Evolutionary conservation across 1,139 yeast species (phyloP).

Genomic region (Torulaspora pretoriensis): DNA sequence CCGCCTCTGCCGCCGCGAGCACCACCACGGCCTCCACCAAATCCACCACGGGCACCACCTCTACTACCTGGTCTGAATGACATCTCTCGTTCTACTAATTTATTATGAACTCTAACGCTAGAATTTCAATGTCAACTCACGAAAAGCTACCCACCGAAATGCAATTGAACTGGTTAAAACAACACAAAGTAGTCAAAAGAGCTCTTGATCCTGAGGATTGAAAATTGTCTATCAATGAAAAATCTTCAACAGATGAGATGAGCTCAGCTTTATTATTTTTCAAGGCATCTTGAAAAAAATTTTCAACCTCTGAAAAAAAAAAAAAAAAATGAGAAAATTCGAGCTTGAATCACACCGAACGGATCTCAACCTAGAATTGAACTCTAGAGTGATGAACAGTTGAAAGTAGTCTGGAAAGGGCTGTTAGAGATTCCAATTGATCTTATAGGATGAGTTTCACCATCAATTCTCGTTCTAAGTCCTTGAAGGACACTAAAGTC

Average conservation of each 20-base stretch:
- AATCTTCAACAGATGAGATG: conserved; percentile 15
- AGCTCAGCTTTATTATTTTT: conserved; percentile 11
- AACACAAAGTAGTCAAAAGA: not conserved
- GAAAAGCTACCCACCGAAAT: conserved; percentile 1
- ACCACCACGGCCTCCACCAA: conserved; percentile 39
- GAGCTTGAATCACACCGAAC: not conserved
- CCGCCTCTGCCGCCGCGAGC: conserved; percentile 46
- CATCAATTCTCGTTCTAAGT: conserved; percentile 50
- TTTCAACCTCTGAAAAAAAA: conserved; percentile 6
- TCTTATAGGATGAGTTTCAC: conserved; percentile 11
- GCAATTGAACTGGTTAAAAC: conserved; percentile 3
- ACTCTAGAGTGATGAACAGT: not conserved
- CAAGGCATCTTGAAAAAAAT: conserved; percentile 7
- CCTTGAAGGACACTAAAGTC: conserved; percentile 40
- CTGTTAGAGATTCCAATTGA: not conserved
- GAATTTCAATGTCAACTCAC: conserved; percentile 1
- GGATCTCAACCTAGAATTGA: not conserved
- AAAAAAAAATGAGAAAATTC: not conserved
- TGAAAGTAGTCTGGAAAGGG: not conserved
- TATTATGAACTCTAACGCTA: conserved; percentile 2
- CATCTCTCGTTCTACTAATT: conserved; percentile 36
- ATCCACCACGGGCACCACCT: conserved; percentile 35
- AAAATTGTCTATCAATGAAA: not conserved
- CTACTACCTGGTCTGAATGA: conserved; percentile 54
- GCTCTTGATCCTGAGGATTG: not conserved